Base-by-base conservation (phyloP, 2,329 filamentous ascomycete genomes). In the Ceratocystis harringtonii region DNA sequence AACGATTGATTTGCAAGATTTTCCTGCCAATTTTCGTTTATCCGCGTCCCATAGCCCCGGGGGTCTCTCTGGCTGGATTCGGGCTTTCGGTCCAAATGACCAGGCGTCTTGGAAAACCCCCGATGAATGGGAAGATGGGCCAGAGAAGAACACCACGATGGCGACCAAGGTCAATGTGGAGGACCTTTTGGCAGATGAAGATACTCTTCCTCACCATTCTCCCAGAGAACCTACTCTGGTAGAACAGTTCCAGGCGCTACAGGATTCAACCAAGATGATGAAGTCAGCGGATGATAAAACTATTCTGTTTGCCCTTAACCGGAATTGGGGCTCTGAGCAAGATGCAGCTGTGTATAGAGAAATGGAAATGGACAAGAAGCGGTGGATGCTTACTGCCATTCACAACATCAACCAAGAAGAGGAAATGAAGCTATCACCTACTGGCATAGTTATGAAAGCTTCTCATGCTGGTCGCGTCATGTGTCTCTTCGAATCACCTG, bases 381-480 rank as follows among this genome's bases (percentile, higher is more conserved):
- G 81, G 50, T 86, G 83, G 83, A 80, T 90, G 75, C 75, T 86
- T 43, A 84, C 80, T 32, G 78, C 78, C 0, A 73, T 88, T 63
- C 77, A 79, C 68, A 76, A 75, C 68, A 75, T 78, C 70, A 78
- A 65, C 43, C 48, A 62, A 57, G 63, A 65, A 48, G 48, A 65
- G 19, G 41, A 44, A 17, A 28, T 48, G 6, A 65, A 61, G 48
- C 19, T 43, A n/a, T 58, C 28, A 7, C 45, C 63, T 12, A 19
- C 50, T 22, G 36, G 58, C 30, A 28, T 58, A 3, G 60, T 19
- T 3, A 62, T 65, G 66, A 67, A 50, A n/a, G 32, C 36, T 17
- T 67, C 66, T 7, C 58, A 55, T 8, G 60, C 60, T n/a, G 19
- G 62, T n/a, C 57, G 63, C 22, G 55, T 81, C 2, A 69, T 83